Evolutionary conservation across 73 alveolate genomes (phyloP).

Genomic region (Durusdinium trenchii): DNA sequence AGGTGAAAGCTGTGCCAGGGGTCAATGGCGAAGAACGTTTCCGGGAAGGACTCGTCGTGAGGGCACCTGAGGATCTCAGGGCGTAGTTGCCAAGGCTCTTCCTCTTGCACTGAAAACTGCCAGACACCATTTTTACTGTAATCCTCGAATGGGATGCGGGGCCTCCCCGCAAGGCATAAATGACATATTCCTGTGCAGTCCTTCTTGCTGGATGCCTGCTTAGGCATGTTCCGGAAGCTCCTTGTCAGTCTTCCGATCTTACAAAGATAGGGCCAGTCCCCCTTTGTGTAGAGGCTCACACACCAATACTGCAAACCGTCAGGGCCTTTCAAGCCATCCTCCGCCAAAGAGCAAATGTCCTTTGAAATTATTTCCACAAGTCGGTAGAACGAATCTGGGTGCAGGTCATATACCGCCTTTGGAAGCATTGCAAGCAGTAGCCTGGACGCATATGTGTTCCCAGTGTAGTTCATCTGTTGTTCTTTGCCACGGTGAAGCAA

Average conservation of each 20-base stretch:
- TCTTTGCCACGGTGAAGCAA: neutral
- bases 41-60: neutral
- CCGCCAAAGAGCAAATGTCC: neutral
- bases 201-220: neutral
- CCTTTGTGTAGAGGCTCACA: neutral
- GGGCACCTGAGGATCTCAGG: neutral
- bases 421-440: neutral
- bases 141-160: neutral
- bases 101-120: neutral
- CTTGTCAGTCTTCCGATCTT: neutral
- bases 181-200: slow-evolving; percentile 29
- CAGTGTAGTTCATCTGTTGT: neutral
- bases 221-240: neutral
- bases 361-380: neutral
- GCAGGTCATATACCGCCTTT: neutral
- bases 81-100: neutral
- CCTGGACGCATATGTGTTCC: neutral
- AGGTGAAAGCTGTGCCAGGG: slow-evolving; percentile 12
- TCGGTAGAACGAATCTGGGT: neutral
- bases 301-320: neutral
- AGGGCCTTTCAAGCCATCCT: neutral
- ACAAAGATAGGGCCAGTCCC: neutral
- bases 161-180: slow-evolving; percentile 17
- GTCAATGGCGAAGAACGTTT: neutral
- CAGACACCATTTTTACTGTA: neutral